Base-by-base conservation (phyloP, 495 filamentous ascomycete species). In the Penicillium mononematosum region DNA sequence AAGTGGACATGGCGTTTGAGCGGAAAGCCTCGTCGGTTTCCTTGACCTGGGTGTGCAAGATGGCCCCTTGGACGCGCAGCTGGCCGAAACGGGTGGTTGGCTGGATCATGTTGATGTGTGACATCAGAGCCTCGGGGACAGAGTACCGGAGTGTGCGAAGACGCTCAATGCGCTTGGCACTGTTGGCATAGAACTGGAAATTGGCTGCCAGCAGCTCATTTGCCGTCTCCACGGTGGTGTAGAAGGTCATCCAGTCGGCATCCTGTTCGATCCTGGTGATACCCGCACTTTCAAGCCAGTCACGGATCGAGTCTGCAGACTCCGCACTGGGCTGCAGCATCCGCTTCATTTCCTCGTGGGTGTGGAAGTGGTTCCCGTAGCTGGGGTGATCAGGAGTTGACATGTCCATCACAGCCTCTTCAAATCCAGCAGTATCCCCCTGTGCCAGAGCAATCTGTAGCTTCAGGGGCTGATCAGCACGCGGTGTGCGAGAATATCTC, bases 241-340 rank as follows among this genome's bases (percentile, higher is more conserved):
- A 71, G 69, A 87, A 76, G 43, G 78, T 83, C 57, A 88, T 75
- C 79, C 82, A 87, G 63, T 87, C 83, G n/a, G 82, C 78, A 63
- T 83, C 75, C 44, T 79, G 66, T 49, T 80, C 50, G 34, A 85
- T 72, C 50, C 81, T 56, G 9, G 64, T 69, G 36, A 86, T 68
- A 5, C 80, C 79, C 27, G 68, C 66, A 4, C 66, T 67, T 22
- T 71, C 42, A 5, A 88, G 73, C 85, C 85, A 86, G 10, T 68
- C 31, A 10, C 72, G 58, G 22, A 84, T 71, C 0, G 75, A 67
- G 12, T 67, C 56, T 6, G 76, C 66, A 1, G 82, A 76, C 5
- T 74, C 67, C 11, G 66, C 65, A 16, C 65, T 74, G 2, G 84
- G 81, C 54, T 72, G 73, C 50, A 85, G 62, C 72, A 85, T 76